These are phyloP conservation scores for Diplodia seriata DNA, from an alignment of 2,329 filamentous ascomycete species.

Conservation along the genomic window DNA sequence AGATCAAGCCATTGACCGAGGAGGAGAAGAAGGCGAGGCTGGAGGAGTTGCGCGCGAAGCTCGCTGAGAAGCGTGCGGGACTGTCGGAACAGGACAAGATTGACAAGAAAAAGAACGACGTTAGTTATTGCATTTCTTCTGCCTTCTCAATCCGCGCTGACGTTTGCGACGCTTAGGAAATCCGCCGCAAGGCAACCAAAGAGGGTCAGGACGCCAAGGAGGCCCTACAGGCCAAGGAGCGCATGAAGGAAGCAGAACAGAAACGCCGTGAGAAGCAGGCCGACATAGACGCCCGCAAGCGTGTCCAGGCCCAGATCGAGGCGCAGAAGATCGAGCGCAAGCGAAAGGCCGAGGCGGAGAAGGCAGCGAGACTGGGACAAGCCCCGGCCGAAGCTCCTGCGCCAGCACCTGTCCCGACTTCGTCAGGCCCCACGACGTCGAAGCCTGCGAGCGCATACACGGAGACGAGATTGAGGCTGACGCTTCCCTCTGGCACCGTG, in stretches of 20 bases:
- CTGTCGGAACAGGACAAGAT: constrained; percentile 77
- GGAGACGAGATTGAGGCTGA: constrained; percentile 81
- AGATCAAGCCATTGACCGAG: constrained; percentile 87
- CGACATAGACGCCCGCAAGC: constrained; percentile 83
- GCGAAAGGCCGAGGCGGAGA: constrained; percentile 82
- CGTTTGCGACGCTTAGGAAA: constrained; percentile 54
- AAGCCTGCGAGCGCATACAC: constrained; percentile 76
- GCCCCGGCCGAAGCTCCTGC: constrained; percentile 58
- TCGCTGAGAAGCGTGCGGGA: constrained; percentile 73
- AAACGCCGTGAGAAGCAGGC: constrained; percentile 89
- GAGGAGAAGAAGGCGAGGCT: constrained; percentile 88
- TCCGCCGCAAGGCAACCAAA: constrained; percentile 85
- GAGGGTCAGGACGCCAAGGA: constrained; percentile 91
- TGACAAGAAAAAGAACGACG: constrained; percentile 85
- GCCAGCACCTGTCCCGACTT: constrained; percentile 54
- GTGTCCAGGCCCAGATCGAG: constrained; percentile 91
- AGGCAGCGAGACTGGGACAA: constrained; percentile 83
- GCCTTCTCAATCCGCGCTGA: constrained; percentile 29
- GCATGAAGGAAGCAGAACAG: constrained; percentile 85
- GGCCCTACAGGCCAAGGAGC: constrained; percentile 84
- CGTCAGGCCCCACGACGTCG: constrained; percentile 57
- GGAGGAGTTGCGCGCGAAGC: constrained; percentile 73
- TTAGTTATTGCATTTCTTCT: constrained; percentile 45
- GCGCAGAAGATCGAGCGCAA: constrained; percentile 91
- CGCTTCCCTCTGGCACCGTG: constrained; percentile 76